Evolutionary conservation across 73 alveolate genomes (phyloP).

Genomic region (Paramecium sonneborni): DNA sequence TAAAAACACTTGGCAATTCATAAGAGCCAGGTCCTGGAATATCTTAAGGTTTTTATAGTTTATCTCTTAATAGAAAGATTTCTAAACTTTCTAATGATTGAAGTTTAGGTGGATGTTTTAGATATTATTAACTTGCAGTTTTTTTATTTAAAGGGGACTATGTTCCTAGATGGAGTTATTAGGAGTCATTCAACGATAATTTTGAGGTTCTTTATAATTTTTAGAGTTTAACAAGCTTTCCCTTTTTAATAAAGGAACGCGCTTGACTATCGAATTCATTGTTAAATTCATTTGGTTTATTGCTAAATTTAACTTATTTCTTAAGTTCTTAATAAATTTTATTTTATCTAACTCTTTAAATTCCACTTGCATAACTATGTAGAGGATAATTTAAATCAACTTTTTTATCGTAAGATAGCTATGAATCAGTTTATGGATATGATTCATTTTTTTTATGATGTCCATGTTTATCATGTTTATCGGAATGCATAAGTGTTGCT

Average conservation of each 20-base stretch:
- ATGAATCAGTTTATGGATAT: neutral
- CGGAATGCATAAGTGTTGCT: neutral
- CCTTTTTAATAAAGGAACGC: neutral
- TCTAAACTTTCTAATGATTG: slow-evolving; percentile 35
- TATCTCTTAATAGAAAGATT: slow-evolving; percentile 5
- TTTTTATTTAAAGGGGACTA: neutral
- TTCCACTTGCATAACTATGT: slow-evolving; percentile 35
- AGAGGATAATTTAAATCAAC: slow-evolving; percentile 22
- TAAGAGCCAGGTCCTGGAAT: slow-evolving; percentile 32
- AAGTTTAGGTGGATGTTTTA: slow-evolving; percentile 29
- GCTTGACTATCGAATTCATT: neutral
- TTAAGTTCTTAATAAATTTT: neutral
- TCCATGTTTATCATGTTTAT: neutral
- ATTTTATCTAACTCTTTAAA: slow-evolving; percentile 21
- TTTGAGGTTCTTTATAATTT: neutral
- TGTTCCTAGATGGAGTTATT: neutral
- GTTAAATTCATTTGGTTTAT: neutral
- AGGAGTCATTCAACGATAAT: neutral
- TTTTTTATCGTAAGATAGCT: neutral
- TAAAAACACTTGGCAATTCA: slow-evolving; percentile 21
- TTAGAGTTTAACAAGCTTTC: neutral
- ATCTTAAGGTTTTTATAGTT: neutral
- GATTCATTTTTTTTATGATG: neutral
- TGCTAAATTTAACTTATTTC: neutral
- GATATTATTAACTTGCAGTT: neutral